Evolutionary conservation across 768 basidiomycete genomes (phyloP), one percentile per base, ranked within the genome.

Genomic region (Filobasidium floriforme): DNA sequence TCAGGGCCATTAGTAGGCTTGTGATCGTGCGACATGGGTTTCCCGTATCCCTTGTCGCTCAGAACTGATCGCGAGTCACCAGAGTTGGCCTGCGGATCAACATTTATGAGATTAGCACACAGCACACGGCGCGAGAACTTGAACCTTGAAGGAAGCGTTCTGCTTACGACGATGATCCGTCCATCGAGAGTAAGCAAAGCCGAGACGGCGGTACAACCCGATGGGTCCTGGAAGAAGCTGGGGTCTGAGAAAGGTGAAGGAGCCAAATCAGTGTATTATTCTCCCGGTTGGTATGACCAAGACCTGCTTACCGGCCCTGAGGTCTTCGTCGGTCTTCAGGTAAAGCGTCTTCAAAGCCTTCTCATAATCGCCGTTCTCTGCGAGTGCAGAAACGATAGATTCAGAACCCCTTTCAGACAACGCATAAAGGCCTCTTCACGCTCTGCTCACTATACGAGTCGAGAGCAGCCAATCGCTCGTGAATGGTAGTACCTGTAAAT

Each of bases 31-130:
- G 92, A 94, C 69, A 99, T 81, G 19, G 90, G 84, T 73, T 93
- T 90, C 18, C 86, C 93, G 72, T 87, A 84, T 1, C 96, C 96
- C 71, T 87, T 88, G 69, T 89, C 80, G 41, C 87, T 85, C 69
- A 99, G 81, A 28, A 99, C 90, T 22, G 89, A 87, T 72, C 96
- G 82, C 14, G 96, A 98, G 80, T 99, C 96, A 49, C 96, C 96
- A 26, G 96, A 90, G 77, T 99, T 99, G 26, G 96, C 96, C 94
- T 97, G 73, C 7, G 64, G 55, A 44, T 32, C 65, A 62, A 41
- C 65, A 37, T 60, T 52, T 66, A 60, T 57, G 41, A 19, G 41
- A 62, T 63, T 9, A 57, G 1, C 40, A 68, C 22, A 62, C 37
- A 55, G 55, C 49, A n/a, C n/a, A n/a, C n/a, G n/a, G n/a, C n/a